These are phyloP conservation scores for Dictyostelium intermedium DNA, from an alignment of 78 protist genomes.

Conservation along the genomic window DNA sequence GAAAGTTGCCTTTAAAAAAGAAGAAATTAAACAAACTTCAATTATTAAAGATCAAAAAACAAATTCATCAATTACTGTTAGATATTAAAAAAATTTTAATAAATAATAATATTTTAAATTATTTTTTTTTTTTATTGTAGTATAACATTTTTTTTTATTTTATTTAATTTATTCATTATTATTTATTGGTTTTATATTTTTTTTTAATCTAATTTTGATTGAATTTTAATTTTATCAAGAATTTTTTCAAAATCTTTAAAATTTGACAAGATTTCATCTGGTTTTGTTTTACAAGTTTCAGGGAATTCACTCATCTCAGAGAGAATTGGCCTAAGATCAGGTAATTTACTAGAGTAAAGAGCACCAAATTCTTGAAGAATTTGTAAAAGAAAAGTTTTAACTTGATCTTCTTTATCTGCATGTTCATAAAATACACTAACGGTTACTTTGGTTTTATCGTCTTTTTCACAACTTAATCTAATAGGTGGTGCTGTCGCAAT, in stretches of 20 bases:
- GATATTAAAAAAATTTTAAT: constrained; percentile 21
- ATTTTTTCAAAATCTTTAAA: constrained; percentile 66
- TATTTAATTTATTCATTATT: background rate
- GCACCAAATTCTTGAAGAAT: constrained; percentile 28
- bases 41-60: constrained; percentile 12
- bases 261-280: constrained; percentile 53
- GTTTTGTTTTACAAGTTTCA: constrained; percentile 66
- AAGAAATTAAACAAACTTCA: constrained; percentile 56
- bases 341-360: background rate
- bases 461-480: constrained; percentile 56
- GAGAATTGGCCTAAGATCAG: constrained; percentile 40
- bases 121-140: background rate
- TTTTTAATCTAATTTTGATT: constrained; percentile 2
- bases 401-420: constrained; percentile 36
- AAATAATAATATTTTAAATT: background rate
- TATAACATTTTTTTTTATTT: background rate
- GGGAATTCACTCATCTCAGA: constrained; percentile 77
- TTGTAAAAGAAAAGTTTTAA: constrained; percentile 22
- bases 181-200: background rate
- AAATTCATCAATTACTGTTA: constrained; percentile 11
- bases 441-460: constrained; percentile 35
- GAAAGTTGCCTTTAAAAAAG: constrained; percentile 52
- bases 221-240: constrained; percentile 17
- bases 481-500: constrained; percentile 58
- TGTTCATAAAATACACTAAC: constrained; percentile 65